Base-by-base conservation (phyloP, 2,329 filamentous ascomycete species). In the Alternaria sp. region DNA sequence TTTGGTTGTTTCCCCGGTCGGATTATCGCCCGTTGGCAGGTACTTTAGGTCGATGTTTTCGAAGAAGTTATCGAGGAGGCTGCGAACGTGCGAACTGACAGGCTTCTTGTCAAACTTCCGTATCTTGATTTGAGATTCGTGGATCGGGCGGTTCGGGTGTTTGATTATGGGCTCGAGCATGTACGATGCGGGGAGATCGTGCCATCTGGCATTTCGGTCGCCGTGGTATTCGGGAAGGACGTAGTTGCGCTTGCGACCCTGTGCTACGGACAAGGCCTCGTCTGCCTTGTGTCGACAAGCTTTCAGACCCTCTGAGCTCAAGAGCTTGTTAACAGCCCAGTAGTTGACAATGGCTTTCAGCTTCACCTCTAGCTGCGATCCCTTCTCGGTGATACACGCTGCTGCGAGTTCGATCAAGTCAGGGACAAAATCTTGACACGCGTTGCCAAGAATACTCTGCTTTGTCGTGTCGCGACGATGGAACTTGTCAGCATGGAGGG, bases 111-210 rank as follows among this genome's bases (percentile, higher is more conserved):
- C 3, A 88, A 90, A 0, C 91, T 91, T 74, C n/a, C 61, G 64
- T 1, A 89, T 82, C 3, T 85, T 82, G 57, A 96, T 87, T 59
- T 91, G 85, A 8, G 88, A 84, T 0, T 91, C 86, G 46, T 90
- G 88, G 82, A 97, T 93, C 7, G 93, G 89, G 53, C 87, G 85
- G 9, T 88, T 89, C 1, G 91, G 93, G 73, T 95, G 91, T 5
- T 90, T 91, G 43, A 91, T 87, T 63, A 97, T 88, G 59, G 91
- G 90, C 5, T 91, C 91, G 50, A 97, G 86, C 84, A 94, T 90
- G 68, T 92, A 95, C 2, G 89, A 91, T 2, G 93, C 93, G 0
- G 93, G 93, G 1, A 96, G 83, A 67, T 97, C 93, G 80, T 93
- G 91, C 87, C 91, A 97, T 0, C 91, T 89, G 5, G 86, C 88